Base-by-base conservation (phyloP, 352 stramenopile species). In the Hyaloperonospora brassicae region DNA sequence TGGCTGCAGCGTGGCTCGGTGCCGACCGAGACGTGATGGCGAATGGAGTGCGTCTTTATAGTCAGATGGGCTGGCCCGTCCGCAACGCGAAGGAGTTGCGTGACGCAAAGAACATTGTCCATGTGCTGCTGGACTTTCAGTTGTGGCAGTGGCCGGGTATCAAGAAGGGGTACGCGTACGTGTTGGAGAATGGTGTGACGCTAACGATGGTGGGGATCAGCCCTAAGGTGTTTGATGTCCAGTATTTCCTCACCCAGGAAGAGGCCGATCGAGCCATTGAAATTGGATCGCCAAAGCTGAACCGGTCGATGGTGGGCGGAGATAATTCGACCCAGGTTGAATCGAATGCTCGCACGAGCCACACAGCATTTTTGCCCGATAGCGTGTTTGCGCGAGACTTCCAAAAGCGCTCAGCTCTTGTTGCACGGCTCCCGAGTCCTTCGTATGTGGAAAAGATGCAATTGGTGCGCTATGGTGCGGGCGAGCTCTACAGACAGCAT, bases 81-180 rank as follows among this genome's bases (percentile, higher is more conserved):
- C 74, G 72, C 36, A 79, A 68, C 24, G 56, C 53, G 12, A 45
- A 39, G 27, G 76, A 89, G 10, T 62, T 93, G 49, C 52, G 27
- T n/a, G 66, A 65, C 7, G 68, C 73, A 12, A 72, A 74, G 38
- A 72, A 79, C 42, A 79, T 87, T 8, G 79, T 87, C 25, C 80
- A 93, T 47, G 65, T 93, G 24, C 47, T 93, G 56, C 52, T 93
- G 44, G 83, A 93, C 49, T 90, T 88, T 62, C 80, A 93, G 63
- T 54, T 88, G 51, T 93, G 83, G 83, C 67, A 85, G 13, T 93
- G 83, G 83, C 83, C 83, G 0, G 83, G 80, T 42, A 91, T 93
- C 57, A 68, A 82, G 59, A 83, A 85, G 46, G 83, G 83, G 10
- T 61, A 89, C 68, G 76, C 73, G 57, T 90, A 89, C 57, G 55